A percentile compares a stretch with the other conserved stretches of the same genome.
Conservation (phyloP, 116 monocot genomes). For the Cymodocea nodosa region DNA sequence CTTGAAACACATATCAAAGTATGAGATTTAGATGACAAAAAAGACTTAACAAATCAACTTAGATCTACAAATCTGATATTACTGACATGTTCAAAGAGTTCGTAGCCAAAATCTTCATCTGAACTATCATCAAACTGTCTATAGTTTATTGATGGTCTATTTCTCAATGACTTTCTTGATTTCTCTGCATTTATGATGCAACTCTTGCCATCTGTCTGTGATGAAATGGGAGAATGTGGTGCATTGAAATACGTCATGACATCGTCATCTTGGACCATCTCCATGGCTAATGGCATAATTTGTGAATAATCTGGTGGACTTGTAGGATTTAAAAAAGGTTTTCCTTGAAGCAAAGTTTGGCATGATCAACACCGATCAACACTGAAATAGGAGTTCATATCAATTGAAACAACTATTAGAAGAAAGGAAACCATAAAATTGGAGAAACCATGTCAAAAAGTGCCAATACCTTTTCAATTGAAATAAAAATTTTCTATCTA, state of each 20-base stretch:
- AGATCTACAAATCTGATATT: background rate
- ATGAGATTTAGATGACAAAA: conserved; percentile 1
- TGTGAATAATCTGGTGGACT: conserved; percentile 45
- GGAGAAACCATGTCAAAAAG: no score
- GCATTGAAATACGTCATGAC: conserved; percentile 3
- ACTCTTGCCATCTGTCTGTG: background rate
- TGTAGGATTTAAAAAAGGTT: conserved; percentile 23
- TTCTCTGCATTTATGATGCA: conserved; percentile 12
- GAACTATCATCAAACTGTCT: conserved; percentile 51
- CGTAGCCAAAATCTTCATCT: conserved; percentile 23
- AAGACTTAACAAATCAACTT: background rate
- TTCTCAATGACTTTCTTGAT: conserved; percentile 46
- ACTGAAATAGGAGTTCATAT: conserved; percentile 7
- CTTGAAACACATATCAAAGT: no score
- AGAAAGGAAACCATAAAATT: no score
- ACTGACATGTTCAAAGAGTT: conserved; percentile 17
- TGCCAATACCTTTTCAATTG: no score
- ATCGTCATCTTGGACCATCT: conserved; percentile 25
- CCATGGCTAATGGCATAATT: conserved; percentile 34
- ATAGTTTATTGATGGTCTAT: conserved; percentile 62
- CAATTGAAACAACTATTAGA: background rate
- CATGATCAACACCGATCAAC: conserved; percentile 29
- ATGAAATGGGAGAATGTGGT: background rate
- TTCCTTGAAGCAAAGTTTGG: conserved; percentile 17
- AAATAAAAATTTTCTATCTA: no score